phyloP scores from a whole-genome alignment of 1,284 basidiomycete genomes.

The Erythrobasidium hasegawianum region DNA sequence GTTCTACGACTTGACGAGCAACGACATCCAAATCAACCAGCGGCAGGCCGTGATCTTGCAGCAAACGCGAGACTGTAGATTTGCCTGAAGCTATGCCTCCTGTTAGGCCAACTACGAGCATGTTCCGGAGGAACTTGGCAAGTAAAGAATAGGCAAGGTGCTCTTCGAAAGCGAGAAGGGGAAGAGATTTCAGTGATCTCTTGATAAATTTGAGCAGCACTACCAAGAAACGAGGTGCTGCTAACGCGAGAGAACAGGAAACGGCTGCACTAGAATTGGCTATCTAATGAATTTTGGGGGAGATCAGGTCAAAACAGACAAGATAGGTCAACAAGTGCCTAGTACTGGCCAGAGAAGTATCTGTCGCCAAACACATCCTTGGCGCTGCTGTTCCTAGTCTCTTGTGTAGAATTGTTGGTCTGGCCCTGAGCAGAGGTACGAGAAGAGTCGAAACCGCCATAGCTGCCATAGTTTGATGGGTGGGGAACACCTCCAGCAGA shows the following conservation, averaged over 20 bases:
- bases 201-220: too few species aligned
- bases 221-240: slow-evolving; percentile 46
- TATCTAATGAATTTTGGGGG: not conserved
- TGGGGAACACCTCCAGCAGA: not conserved
- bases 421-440: slow-evolving; percentile 11
- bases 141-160: too few species aligned
- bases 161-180: too few species aligned
- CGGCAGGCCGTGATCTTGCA: slow-evolving; percentile 65
- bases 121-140: not conserved
- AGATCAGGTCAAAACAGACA: not conserved
- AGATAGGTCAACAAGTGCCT: not conserved
- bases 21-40: slow-evolving; percentile 90
- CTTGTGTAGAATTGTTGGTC: not conserved
- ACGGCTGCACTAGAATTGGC: too few species aligned
- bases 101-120: slow-evolving; percentile 83
- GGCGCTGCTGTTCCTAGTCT: slow-evolving; percentile 15
- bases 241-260: too few species aligned
- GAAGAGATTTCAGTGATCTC: too few species aligned
- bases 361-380: slow-evolving; percentile 28
- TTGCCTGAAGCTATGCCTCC: slow-evolving; percentile 91
- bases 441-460: slow-evolving; percentile 24
- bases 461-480: slow-evolving; percentile 10
- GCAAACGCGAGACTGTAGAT: slow-evolving; percentile 77
- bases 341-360: slow-evolving; percentile 17
- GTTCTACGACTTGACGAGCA: slow-evolving; percentile 80